Base-by-base conservation (phyloP, 1,284 basidiomycete genomes). In the Bondarzewia mesenterica region DNA sequence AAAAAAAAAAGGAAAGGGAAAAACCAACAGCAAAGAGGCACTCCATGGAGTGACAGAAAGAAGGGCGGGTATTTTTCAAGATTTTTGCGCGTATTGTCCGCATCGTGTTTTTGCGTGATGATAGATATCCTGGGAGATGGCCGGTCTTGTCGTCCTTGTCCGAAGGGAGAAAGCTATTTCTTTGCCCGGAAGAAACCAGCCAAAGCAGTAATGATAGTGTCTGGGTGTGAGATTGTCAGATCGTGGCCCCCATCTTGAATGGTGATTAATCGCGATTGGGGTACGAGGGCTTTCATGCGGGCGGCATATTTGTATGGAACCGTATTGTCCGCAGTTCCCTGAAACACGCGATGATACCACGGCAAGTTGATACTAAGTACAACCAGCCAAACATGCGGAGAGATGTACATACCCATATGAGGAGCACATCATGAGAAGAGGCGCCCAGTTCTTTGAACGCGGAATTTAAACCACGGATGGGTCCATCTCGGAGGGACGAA, bases 401-500 rank as follows among this genome's bases (percentile, higher is more conserved):
- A 37, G 42, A 18, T 38, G 18, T 16, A 41, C 78, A 27, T 58
- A 82, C 82, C 66, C 85, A 85, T 26, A 88, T 70, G 18, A 85
- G 61, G 23, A 87, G 65, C 14, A 86, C 73, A 16, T 71, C 54
- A 74, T 74, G 51, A 53, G 60, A 15, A 54, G 57, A 51, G 52
- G 55, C 42, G 1, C 72, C 75, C 5, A 75, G 64, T 1, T 71
- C 67, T 18, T 68, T 60, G 57, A 82, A 85, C 5, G 78, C 69
- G 2, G 70, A 58, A 21, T 58, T 65, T 51, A 78, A 72, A 4
- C 82, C 82, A 32, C 80, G 74, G 22, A 87, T 65, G 8, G 85
- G 85, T 2, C 85, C 85, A 40, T 83, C 74, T n/a, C 84, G 74
- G 10, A 89, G 66, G 2, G 81, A 86, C 7, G 84, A 85, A 0